Conservation (phyloP, 2,329 filamentous ascomycete genomes). For the Fusarium agapanthi region DNA sequence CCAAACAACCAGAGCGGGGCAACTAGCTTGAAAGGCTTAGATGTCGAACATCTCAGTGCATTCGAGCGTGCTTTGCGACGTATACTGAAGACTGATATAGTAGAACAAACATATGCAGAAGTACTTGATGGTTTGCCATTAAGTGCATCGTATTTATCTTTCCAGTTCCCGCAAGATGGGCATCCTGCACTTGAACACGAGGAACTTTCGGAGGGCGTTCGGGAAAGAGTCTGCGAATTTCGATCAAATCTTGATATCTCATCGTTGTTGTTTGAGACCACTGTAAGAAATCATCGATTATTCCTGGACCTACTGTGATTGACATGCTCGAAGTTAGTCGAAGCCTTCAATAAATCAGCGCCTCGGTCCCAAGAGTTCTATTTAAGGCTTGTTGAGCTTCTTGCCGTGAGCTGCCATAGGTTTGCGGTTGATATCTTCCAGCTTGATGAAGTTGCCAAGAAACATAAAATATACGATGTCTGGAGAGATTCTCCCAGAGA, state of each 20-base stretch:
- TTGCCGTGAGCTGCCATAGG: background rate
- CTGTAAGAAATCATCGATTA: accelerated
- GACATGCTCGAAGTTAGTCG: background rate
- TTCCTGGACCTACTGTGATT: accelerated
- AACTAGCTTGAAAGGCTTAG: background rate
- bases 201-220: background rate
- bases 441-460: background rate
- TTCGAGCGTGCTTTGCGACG: background rate
- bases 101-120: background rate
- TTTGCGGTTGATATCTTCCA: background rate
- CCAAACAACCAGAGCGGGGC: too few species aligned
- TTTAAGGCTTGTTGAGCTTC: background rate
- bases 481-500: background rate
- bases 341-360: background rate
- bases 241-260: background rate
- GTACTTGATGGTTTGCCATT: constrained; percentile 1
- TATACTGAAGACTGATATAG: background rate
- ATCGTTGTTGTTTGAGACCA: accelerated
- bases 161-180: background rate
- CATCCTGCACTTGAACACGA: background rate
- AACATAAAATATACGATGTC: background rate
- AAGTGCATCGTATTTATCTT: background rate
- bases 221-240: background rate
- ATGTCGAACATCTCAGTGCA: accelerated
- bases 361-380: background rate